phyloP scores from a whole-genome alignment of 352 stramenopile genomes.

The Globisporangium camurandrum region DNA sequence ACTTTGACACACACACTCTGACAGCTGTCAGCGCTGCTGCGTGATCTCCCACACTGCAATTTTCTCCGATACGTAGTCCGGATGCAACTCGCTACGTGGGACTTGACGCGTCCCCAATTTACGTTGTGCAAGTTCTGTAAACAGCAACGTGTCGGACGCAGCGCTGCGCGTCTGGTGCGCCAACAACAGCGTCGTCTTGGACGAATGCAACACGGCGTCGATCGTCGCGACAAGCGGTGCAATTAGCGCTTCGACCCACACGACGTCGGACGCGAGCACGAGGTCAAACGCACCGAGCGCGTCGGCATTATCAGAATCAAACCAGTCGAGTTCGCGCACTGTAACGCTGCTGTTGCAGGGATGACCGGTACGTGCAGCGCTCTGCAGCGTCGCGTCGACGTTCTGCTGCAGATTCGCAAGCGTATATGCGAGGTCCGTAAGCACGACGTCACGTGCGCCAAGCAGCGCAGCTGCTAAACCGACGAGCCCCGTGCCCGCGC shows the following conservation, averaged over 20 bases:
- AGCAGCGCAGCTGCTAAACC: constrained; percentile 75
- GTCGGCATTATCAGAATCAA: constrained; percentile 35
- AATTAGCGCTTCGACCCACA: constrained; percentile 88
- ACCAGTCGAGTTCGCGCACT: constrained; percentile 61
- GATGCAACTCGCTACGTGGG: constrained; percentile 10
- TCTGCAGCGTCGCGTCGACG: constrained; percentile 32
- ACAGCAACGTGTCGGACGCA: constrained; percentile 50
- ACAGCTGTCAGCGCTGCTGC: no score
- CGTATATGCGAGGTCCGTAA: constrained; percentile 87
- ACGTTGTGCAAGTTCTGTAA: constrained; percentile 33
- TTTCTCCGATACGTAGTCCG: constrained; percentile 8
- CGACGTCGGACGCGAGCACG: constrained; percentile 85
- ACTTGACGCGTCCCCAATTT: constrained; percentile 11
- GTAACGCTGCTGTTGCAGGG: constrained; percentile 7
- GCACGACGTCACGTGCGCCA: constrained; percentile 57
- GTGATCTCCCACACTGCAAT: constrained; percentile 15
- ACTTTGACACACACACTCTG: no score
- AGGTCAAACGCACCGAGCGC: constrained; percentile 67
- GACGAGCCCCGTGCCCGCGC: constrained; percentile 80
- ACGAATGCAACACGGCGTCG: constrained; percentile 33
- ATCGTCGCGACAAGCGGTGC: constrained; percentile 76
- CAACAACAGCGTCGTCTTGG: constrained; percentile 39
- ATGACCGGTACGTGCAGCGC: constrained; percentile 1
- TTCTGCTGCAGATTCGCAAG: constrained; percentile 73
- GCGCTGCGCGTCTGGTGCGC: constrained; percentile 64